Evolutionary conservation across 306 rosid species (phyloP).

Genomic region (Pterocarpus macrocarpus): DNA sequence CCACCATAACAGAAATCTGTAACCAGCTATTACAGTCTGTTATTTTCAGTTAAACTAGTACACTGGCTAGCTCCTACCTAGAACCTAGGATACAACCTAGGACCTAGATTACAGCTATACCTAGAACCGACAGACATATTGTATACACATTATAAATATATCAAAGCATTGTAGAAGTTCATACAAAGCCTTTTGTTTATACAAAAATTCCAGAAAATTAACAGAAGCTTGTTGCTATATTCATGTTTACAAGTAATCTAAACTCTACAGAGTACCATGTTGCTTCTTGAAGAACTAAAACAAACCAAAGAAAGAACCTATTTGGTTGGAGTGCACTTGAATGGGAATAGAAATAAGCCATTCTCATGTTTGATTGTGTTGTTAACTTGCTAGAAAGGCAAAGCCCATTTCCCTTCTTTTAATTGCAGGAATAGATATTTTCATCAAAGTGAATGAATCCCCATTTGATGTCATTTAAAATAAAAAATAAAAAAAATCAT

Average conservation of each 20-base stretch:
- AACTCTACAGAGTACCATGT: neutral
- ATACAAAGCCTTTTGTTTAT: neutral
- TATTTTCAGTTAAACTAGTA: too few species aligned
- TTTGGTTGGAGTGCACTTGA: too few species aligned
- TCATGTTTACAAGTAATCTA: conserved; percentile 4
- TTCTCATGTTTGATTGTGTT: too few species aligned
- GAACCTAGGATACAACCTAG: too few species aligned
- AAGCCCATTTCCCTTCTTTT: neutral
- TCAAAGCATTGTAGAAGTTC: too few species aligned
- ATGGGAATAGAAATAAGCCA: too few species aligned
- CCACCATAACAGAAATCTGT: too few species aligned
- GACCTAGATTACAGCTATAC: too few species aligned
- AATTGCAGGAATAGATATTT: conserved; percentile 14
- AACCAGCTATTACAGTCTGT: too few species aligned
- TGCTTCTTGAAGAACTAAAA: neutral
- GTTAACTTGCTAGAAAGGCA: neutral
- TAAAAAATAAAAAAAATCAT: neutral
- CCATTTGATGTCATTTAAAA: conserved; percentile 11
- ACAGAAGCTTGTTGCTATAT: neutral
- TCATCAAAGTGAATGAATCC: neutral
- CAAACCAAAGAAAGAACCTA: neutral
- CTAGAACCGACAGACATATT: too few species aligned
- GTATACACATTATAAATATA: too few species aligned
- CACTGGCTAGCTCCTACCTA: too few species aligned
- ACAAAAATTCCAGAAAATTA: conserved; percentile 9